Evolutionary conservation across 2,329 filamentous ascomycete species (phyloP).

Genomic region (Trichoderma polysporum): DNA sequence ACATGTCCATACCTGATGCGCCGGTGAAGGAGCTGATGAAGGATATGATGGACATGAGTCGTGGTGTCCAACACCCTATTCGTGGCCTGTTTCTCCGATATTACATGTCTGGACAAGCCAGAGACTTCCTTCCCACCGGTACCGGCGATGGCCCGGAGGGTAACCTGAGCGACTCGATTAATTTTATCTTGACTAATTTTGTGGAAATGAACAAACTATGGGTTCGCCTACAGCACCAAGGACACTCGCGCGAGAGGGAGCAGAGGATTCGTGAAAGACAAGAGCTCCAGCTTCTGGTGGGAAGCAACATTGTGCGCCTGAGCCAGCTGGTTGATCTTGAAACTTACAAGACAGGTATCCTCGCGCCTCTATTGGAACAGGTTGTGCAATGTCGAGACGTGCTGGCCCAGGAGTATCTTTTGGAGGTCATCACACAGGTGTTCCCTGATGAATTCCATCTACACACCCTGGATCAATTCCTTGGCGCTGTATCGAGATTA

Average conservation of each 20-base stretch:
- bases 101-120: constrained; percentile 91
- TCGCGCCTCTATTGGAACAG: constrained; percentile 88
- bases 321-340: constrained; percentile 96
- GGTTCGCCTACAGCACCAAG: constrained; percentile 96
- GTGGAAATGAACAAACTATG: constrained; percentile 99
- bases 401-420: constrained; percentile 91
- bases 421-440: constrained; percentile 98
- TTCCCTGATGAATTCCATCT: constrained; percentile 99
- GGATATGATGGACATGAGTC: constrained; percentile 99
- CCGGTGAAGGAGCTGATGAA: constrained; percentile 99
- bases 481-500: constrained; percentile 86
- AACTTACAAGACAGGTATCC: constrained; percentile 85
- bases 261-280: constrained; percentile 91
- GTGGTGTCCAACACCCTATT: constrained; percentile 94
- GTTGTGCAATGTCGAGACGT: constrained; percentile 98
- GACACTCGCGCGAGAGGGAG: constrained; percentile 91
- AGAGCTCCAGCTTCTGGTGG: constrained; percentile 91
- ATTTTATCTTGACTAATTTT: constrained; percentile 96
- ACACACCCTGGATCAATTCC: constrained; percentile 91
- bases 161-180: constrained; percentile 95
- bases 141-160: constrained; percentile 89
- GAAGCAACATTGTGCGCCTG: constrained; percentile 91
- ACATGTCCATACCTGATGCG: constrained; percentile 97
- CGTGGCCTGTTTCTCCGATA: constrained; percentile 94
- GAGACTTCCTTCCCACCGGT: constrained; percentile 80